Evolutionary conservation across 2,329 filamentous ascomycete species (phyloP), one percentile per base, ranked within the genome.

Genomic region (Curvularia sp.): DNA sequence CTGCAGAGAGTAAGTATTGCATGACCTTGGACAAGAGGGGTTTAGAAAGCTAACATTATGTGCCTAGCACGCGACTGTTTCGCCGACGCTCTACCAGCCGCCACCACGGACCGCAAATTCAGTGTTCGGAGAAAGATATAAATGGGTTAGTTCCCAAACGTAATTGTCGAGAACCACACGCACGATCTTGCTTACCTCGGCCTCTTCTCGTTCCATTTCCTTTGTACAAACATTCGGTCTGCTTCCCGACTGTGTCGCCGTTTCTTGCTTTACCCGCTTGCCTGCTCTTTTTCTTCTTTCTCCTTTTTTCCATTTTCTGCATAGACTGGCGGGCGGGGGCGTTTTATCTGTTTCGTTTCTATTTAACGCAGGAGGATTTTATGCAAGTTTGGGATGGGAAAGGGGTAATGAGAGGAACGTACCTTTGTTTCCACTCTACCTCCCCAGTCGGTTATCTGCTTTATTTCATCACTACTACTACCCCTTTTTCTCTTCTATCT

Each of bases 1-100:
- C 84, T 46, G 89, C 92, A 74, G 81, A 84, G 70, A 89, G 90
- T 93, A 78, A 81, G 89, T 83, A 15, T 39, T 12, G 12, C 5
- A 13, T 15, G 13, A 15, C 31, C 12, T 15, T 13, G 10, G 4
- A 13, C 13, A 33, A 33, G 3, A 15, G 31, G 5, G 12, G 3
- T 13, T 15, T 33, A 15, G 12, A 12, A 30, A n/a, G 33, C 46
- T 43, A 38, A 49, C n/a, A 8, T 38, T 15, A 20, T 28, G 8
- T 10, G 18, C 6, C 1, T 57, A 83, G 81, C 80, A 47, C 78
- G 81, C 53, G 80, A 83, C 62, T 61, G 66, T 5, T 83, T 83
- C 64, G 76, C 78, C 3, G 71, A 77, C 54, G 79, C 80, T 12
- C 74, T 83, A 10, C 81, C 81, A 2, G 80, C 80, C 22, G 74